Base-by-base conservation (phyloP, 2,329 filamentous ascomycete species). In the Talaromyces sp. region DNA sequence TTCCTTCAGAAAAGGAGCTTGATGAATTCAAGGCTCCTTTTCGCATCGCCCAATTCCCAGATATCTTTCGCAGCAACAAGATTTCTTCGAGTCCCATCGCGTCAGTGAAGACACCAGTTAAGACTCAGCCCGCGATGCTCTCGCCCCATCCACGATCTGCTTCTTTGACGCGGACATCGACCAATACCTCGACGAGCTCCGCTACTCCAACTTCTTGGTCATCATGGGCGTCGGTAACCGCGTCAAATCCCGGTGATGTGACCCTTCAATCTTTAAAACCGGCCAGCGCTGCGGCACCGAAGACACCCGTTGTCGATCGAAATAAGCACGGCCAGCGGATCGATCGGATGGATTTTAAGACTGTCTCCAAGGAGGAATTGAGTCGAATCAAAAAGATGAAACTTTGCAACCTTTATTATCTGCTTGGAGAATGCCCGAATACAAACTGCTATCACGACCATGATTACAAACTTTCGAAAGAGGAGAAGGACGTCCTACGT, bases 361-460 rank as follows among this genome's bases (percentile, higher is more conserved):
- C 73, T 75, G 87, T 79, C 76, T 78, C 79, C 58, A 78, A 84
- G 65, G 79, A 84, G 19, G 85, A 87, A 66, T 79, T 88, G 56
- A 83, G 84, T 69, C 82, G 84, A 22, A 76, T 88, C 69, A 88
- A 88, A 75, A 85, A 84, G 73, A 74, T 87, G 67, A 88, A 88
- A 72, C 75, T 88, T 65, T 88, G 87, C 78, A 88, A 88, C 70
- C 82, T 86, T 64, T 82, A 85, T 71, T 88, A 84, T 70, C 78
- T 89, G 27, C 82, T 85, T 50, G 79, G 81, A 35, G 84, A 85
- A 68, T 88, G 86, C 68, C 82, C 84, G 5, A 85, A 83, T 68
- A 79, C 80, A 50, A 78, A 80, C 19, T 89, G 87, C 70, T 77
- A 78, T 63, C 78, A 80, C 66, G 84, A 84, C 9, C 85, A 88